Evolutionary conservation across 2,329 filamentous ascomycete species (phyloP), one percentile per base, ranked within the genome.

Genomic region (Neofusicoccum umdonicola): DNA sequence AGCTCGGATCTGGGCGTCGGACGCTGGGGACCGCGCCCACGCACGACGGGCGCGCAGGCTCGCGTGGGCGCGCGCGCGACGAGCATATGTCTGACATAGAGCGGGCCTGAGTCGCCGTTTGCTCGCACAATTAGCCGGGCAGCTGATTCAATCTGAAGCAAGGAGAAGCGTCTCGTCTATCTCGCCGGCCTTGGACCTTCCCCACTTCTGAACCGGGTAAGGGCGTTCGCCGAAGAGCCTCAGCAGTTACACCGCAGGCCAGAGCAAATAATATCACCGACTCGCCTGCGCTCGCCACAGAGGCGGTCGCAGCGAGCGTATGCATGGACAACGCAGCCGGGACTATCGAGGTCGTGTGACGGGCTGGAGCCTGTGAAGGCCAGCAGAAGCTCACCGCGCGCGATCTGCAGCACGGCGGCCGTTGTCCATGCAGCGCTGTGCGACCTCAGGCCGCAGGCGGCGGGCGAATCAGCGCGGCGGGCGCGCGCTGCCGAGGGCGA

Each of bases 261-360:
- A 45, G 62, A 52, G 37, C 50, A 35, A 52, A 45, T 31, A 54
- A 35, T 50, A 50, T 57, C 45, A 41, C 58, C 58, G 47, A 50
- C 45, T 57, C 47, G 47, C 45, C 45, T 17, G 41, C 50, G 48
- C 35, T 63, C 51, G 62, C 50, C 52, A 64, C 52, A 48, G 39
- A 48, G 62, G 62, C 51, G 62, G 62, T 64, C 52, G 62, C 62
- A 57, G 35, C 42, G 34, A 58, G 62, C 52, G 52, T 48, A 58
- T 64, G 62, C 62, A 64, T 37, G 62, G 62, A 45, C 62, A 64
- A 48, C 62, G 58, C 62, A 64, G 51, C 62, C 51, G 52, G 62
- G 37, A 51, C 50, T 57, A 57, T 57, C 51, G 52, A 27, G 48
- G 62, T 58, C 42, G 52, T 64, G 51, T 58, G 62, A 64, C 62